Base-by-base conservation (phyloP, 2,329 filamentous ascomycete species). In the Tolypocladium guangdongense region DNA sequence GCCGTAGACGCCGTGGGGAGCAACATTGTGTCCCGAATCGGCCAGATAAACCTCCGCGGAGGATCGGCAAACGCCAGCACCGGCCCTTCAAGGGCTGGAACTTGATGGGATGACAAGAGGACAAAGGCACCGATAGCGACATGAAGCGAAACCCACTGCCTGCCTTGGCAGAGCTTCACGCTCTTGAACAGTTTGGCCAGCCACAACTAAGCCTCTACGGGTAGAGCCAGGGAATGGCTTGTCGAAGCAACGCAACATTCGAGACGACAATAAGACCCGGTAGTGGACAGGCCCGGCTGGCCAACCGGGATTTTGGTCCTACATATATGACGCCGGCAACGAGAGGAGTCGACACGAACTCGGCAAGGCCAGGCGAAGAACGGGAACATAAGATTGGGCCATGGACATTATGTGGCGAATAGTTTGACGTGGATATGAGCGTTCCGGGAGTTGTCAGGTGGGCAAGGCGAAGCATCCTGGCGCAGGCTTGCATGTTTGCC, bases 1-100 rank as follows among this genome's bases (percentile, higher is more conserved):
- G 92, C 92, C 1, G 91, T 96, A 3, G 92, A 96, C 69, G 91
- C 90, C 0, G 90, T 96, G 1, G 92, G 92, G 0, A 92, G 86
- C 68, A 92, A 91, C 59, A 83, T 96, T 51, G 90, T 95, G 22
- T 87, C 87, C 56, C 80, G 91, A 33, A 93, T 96, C 61, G 89
- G 90, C 7, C 87, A 85, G 54, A 82, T 93, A 57, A 90, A 88
- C 64, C 72, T 95, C 46, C 74, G 86, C 18, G 80, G 80, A 4
- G 68, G 63, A 7, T 61, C 67, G 30, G 58, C 59, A 49, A 61
- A 59, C 52, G 55, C 56, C 27, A 57, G 54, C 39, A 52, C 61
- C 45, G 51, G 38, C n/a, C 22, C 56, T 14, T 37, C 55, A 38
- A 53, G 57, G 45, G 37, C 32, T 41, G 55, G 54, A 11, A 36